phyloP scores from a whole-genome alignment of 192 early-diverging fungal species.

The Dissophora ornata region DNA sequence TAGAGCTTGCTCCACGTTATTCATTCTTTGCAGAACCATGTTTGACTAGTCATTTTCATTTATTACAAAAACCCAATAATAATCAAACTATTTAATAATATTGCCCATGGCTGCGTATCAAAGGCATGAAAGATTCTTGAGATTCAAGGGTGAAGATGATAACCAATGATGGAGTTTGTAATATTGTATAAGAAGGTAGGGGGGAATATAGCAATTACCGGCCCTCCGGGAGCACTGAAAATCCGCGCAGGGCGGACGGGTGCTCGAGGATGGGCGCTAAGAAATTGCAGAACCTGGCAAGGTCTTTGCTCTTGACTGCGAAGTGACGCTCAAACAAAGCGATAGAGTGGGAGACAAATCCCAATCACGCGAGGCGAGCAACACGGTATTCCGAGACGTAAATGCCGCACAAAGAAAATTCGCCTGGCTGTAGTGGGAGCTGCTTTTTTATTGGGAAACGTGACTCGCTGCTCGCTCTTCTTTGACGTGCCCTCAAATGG shows the following conservation, averaged over 20 bases:
- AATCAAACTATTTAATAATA: too few species aligned
- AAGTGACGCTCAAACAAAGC: slow-evolving; percentile 55
- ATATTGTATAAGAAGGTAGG: too few species aligned
- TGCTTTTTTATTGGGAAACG: not conserved
- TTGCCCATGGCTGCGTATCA: too few species aligned
- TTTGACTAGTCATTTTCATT: too few species aligned
- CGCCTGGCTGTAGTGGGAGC: not conserved
- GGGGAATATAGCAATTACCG: slow-evolving; percentile 44
- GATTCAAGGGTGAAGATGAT: too few species aligned
- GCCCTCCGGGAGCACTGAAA: slow-evolving; percentile 26
- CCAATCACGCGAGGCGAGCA: slow-evolving; percentile 57
- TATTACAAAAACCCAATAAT: not conserved
- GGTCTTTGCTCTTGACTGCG: slow-evolving; percentile 54
- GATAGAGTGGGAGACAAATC: slow-evolving; percentile 58
- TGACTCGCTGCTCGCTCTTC: too few species aligned
- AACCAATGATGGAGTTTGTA: too few species aligned
- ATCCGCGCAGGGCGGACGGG: slow-evolving; percentile 13
- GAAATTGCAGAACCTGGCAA: slow-evolving; percentile 54
- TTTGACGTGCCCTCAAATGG: too few species aligned
- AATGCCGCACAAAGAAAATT: slow-evolving; percentile 54
- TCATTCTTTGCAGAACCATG: too few species aligned
- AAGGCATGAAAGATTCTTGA: too few species aligned
- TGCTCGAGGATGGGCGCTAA: slow-evolving; percentile 51
- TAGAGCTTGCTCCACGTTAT: not conserved
- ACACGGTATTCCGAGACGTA: slow-evolving; percentile 56